Evolutionary conservation across 2,329 filamentous ascomycete species (phyloP).

Genomic region (Aureobasidium melanogenum): DNA sequence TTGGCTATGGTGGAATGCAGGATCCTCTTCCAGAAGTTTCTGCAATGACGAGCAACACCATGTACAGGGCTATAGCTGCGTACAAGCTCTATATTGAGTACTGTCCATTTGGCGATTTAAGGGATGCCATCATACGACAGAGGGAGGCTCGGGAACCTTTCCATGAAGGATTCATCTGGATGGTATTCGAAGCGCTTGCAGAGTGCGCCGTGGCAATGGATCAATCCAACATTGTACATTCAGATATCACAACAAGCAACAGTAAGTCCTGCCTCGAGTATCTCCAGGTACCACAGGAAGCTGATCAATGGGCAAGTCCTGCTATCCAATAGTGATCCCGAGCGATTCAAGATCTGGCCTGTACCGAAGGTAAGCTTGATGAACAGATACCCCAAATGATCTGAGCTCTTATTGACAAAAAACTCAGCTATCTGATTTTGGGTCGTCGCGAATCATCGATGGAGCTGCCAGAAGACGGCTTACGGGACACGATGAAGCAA

Average conservation of each 20-base stretch:
- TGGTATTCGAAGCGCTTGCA: neutral
- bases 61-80: neutral
- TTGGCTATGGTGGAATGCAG: neutral
- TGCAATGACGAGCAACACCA: neutral
- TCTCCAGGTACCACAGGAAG: neutral
- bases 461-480: neutral
- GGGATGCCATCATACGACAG: neutral
- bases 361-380: neutral
- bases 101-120: neutral
- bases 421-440: neutral
- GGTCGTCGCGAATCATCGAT: neutral
- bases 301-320: neutral
- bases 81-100: slow-evolving; percentile 4
- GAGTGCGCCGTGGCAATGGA: neutral
- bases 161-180: neutral
- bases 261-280: neutral
- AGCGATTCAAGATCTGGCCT: neutral
- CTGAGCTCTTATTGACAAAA: neutral
- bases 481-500: neutral
- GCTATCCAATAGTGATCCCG: neutral
- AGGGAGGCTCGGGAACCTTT: neutral
- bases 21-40: neutral
- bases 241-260: neutral
- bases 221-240: neutral
- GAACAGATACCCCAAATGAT: too few relatives aligned